Percentiles rank a stretch among this genome's conserved stretches.
Conservation (phyloP, 441 rosid species). For the Gossypium davidsonii region DNA sequence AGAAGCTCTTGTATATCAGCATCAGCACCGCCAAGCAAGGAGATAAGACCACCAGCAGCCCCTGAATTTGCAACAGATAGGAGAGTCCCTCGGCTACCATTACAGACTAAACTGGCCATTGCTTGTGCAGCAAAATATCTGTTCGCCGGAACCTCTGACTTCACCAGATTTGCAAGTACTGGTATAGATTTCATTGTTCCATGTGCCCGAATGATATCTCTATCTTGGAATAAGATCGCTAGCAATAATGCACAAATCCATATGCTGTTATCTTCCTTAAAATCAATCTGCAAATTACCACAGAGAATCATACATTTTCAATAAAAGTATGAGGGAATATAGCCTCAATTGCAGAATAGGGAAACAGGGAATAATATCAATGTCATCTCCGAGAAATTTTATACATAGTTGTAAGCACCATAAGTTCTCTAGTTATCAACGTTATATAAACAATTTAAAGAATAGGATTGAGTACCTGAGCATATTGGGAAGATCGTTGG, state of each 20-base stretch:
- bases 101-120: conserved; percentile 85
- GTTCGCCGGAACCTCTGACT: conserved; percentile 86
- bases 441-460: neutral
- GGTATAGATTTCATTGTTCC: conserved; percentile 94
- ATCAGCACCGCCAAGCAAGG: conserved; percentile 96
- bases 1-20: conserved; percentile 80
- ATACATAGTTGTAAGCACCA: neutral
- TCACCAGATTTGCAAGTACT: conserved; percentile 76
- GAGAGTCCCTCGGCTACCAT: conserved; percentile 97
- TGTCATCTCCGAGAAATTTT: conserved; percentile 11
- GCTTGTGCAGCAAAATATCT: conserved; percentile 99
- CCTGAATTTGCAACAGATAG: conserved; percentile 98
- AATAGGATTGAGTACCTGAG: conserved; percentile 54
- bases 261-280: conserved; percentile 76
- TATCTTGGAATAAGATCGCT: conserved; percentile 90
- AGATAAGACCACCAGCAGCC: conserved; percentile 89
- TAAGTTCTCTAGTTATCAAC: conserved; percentile 3
- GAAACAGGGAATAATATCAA: conserved; percentile 11
- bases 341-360: conserved; percentile 1
- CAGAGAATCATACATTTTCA: conserved; percentile 20
- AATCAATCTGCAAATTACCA: conserved; percentile 62
- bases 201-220: conserved; percentile 89
- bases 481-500: conserved; percentile 49
- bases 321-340: conserved; percentile 1
- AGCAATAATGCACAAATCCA: conserved; percentile 97